Evolutionary conservation across 1,284 basidiomycete species (phyloP).

Genomic region (Ganoderma multipileum): DNA sequence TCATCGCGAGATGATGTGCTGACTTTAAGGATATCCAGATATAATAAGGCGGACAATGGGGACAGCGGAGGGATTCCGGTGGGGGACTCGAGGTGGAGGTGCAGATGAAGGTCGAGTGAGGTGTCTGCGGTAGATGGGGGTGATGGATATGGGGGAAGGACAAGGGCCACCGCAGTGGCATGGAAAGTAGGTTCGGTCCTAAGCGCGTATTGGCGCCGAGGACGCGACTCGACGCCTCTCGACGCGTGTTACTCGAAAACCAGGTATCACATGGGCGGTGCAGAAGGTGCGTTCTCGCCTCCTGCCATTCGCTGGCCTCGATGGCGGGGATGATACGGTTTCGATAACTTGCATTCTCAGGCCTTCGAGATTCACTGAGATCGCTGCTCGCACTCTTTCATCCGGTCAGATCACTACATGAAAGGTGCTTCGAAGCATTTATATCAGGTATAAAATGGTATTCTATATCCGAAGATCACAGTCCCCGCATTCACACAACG

Average conservation of each 20-base stretch:
- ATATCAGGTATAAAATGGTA: neutral
- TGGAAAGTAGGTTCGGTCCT: neutral
- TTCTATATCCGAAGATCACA: neutral
- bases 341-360: neutral
- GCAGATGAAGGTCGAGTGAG: neutral
- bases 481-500: neutral
- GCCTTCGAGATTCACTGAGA: neutral
- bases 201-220: conserved; percentile 1
- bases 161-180: neutral
- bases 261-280: conserved; percentile 4
- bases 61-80: too few species aligned
- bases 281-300: neutral
- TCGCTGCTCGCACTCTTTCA: neutral
- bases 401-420: neutral
- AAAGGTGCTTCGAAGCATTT: neutral
- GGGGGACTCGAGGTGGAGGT: neutral
- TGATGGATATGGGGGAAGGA: conserved; percentile 4
- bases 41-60: neutral
- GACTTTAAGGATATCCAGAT: neutral
- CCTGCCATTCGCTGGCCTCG: neutral
- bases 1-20: neutral
- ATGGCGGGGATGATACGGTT: neutral
- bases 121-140: conserved; percentile 3
- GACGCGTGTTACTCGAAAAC: neutral
- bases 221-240: conserved; percentile 3